phyloP scores from a whole-genome alignment of 331 rosid genomes.

The Quercus phellos region DNA sequence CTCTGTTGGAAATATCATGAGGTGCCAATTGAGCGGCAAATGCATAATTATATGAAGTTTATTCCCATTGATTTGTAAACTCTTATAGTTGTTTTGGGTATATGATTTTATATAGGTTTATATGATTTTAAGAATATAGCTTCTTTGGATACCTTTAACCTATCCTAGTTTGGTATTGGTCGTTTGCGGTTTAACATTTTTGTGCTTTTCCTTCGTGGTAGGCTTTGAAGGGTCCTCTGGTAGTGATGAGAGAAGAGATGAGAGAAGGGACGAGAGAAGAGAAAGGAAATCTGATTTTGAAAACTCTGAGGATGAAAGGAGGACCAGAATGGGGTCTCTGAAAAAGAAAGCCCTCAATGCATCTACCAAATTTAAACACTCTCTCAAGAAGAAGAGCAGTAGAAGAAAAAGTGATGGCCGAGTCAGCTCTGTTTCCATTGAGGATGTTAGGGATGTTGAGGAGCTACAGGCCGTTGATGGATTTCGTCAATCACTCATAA shows the following conservation, averaged over 20 bases:
- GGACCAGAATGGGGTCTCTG: slow-evolving; percentile 78
- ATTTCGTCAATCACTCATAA: slow-evolving; percentile 64
- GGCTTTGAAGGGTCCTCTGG: slow-evolving; percentile 98
- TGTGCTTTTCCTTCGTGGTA: slow-evolving; percentile 17
- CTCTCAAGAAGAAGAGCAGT: slow-evolving; percentile 83
- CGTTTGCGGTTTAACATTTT: neutral
- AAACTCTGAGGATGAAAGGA: slow-evolving; percentile 90
- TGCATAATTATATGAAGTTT: neutral
- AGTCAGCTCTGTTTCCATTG: slow-evolving; percentile 94
- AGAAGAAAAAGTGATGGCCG: slow-evolving; percentile 83
- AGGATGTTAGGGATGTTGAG: slow-evolving; percentile 85
- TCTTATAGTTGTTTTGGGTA: neutral
- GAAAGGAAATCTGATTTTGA: slow-evolving; percentile 93
- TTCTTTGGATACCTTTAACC: neutral
- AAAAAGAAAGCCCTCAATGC: slow-evolving; percentile 93
- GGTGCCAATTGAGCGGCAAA: neutral
- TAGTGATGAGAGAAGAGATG: slow-evolving; percentile 77
- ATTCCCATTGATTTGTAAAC: neutral
- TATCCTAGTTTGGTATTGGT: neutral
- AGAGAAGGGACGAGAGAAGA: slow-evolving; percentile 63
- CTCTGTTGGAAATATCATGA: no score
- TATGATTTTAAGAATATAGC: neutral
- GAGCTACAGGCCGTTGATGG: slow-evolving; percentile 80
- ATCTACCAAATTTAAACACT: slow-evolving; percentile 81
- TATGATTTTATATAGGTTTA: neutral